A percentile compares a stretch with the other conserved stretches of the same genome.
Conservation (phyloP, 345 rosid genomes). For the Acer yangbiense region DNA sequence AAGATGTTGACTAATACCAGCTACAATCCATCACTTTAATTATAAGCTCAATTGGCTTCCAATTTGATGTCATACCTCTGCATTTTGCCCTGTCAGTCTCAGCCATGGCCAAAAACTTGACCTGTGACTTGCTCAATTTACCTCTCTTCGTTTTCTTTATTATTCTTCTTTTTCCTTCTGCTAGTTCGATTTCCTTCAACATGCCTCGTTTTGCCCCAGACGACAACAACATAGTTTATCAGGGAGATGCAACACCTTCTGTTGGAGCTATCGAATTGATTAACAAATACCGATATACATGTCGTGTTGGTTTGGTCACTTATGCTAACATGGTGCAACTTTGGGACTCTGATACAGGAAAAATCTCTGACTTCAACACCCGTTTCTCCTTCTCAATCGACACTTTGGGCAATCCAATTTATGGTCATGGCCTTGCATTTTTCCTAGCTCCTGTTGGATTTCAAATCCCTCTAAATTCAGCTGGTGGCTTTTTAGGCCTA, state of each 20-base stretch:
- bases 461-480: slow-evolving; percentile 39
- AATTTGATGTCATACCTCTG: not conserved
- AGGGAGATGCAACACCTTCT: not conserved
- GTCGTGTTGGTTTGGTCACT: slow-evolving; percentile 13
- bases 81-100: not conserved
- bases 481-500: slow-evolving; percentile 47
- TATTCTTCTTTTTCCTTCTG: not conserved
- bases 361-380: slow-evolving; percentile 17
- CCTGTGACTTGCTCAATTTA: not conserved
- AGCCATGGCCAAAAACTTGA: not conserved
- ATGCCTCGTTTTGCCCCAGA: not conserved
- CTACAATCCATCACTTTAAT: not conserved
- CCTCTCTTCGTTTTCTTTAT: not conserved
- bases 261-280: not conserved
- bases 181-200: not conserved
- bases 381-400: slow-evolving; percentile 1
- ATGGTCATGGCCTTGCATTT: slow-evolving; percentile 5
- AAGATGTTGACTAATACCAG: not conserved
- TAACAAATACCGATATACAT: not conserved
- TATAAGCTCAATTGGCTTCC: not conserved
- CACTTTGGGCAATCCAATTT: not conserved
- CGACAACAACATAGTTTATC: not conserved
- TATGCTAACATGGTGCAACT: slow-evolving; percentile 7
- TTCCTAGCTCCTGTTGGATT: slow-evolving; percentile 34
- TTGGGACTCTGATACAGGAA: slow-evolving; percentile 13